Evolutionary conservation across 2,329 filamentous ascomycete species (phyloP).

Genomic region (Madurella mycetomatis): DNA sequence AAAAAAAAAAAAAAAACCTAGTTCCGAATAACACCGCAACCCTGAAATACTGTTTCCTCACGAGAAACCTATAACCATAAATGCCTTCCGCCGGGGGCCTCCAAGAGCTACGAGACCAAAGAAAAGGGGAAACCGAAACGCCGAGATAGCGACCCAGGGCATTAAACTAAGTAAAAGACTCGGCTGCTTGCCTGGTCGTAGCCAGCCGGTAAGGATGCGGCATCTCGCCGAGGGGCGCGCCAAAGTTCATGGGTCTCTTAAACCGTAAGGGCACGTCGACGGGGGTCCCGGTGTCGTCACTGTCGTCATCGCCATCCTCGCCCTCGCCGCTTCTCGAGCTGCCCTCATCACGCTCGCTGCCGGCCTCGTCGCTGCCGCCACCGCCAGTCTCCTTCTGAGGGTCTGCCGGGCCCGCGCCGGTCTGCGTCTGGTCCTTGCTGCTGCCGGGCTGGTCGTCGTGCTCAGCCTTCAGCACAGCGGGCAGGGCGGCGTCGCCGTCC

Average conservation of each 20-base stretch:
- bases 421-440: neutral
- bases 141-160: neutral
- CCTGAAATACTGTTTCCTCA: too few species aligned
- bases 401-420: neutral
- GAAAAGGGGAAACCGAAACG: neutral
- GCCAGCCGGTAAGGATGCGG: slow-evolving; percentile 2
- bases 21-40: too few species aligned
- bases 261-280: slow-evolving; percentile 43
- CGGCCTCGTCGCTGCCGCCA: slow-evolving; percentile 13
- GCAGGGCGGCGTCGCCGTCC: slow-evolving; percentile 41
- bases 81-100: too few species aligned
- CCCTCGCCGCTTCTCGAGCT: slow-evolving; percentile 23
- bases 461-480: slow-evolving; percentile 38
- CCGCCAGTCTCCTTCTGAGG: slow-evolving; percentile 4
- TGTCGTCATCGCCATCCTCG: slow-evolving; percentile 24
- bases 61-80: too few species aligned
- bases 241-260: slow-evolving; percentile 44
- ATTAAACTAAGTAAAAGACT: neutral
- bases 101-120: neutral
- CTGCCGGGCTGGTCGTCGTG: slow-evolving; percentile 2
- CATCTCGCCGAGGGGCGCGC: slow-evolving; percentile 41
- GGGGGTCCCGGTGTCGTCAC: slow-evolving; percentile 30
- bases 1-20: too few species aligned
- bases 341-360: slow-evolving; percentile 24
- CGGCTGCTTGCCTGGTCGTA: neutral